Percentiles rank a stretch among this genome's conserved stretches.
Conservation (phyloP, 257 asterid species). For the Gynochthodes officinalis region DNA sequence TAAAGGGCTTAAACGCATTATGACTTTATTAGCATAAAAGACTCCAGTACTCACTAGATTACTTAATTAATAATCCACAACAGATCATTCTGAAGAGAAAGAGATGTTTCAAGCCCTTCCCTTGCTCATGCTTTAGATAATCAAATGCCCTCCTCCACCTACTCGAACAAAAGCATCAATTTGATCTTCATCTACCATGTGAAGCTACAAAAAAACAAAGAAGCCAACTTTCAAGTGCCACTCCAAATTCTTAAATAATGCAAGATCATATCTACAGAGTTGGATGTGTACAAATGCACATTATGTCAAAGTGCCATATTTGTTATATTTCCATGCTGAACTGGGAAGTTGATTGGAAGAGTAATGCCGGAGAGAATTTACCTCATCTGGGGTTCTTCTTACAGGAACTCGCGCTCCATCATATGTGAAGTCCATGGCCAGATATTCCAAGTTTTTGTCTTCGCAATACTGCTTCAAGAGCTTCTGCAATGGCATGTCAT, state of each 20-base stretch:
- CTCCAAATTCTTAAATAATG: no score
- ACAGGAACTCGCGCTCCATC: background rate
- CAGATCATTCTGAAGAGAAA: no score
- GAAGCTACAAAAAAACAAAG: conserved; percentile 2
- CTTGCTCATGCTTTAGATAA: no score
- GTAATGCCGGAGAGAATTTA: background rate
- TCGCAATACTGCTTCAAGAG: background rate
- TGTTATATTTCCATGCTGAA: background rate
- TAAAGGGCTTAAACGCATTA: no score
- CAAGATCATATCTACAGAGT: no score
- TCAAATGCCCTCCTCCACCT: background rate
- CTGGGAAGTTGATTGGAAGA: background rate
- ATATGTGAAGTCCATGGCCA: background rate
- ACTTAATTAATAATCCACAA: no score
- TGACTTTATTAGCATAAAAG: no score
- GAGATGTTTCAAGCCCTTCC: no score
- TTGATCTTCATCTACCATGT: background rate
- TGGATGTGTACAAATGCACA: no score
- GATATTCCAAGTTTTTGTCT: background rate
- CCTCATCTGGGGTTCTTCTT: conserved; percentile 4
- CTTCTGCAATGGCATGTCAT: background rate
- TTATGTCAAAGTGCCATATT: background rate
- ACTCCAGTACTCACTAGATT: no score
- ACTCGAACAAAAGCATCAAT: background rate
- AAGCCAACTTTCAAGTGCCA: background rate